phyloP scores from a whole-genome alignment of 768 basidiomycete genomes.

The Podaxis sp. region DNA sequence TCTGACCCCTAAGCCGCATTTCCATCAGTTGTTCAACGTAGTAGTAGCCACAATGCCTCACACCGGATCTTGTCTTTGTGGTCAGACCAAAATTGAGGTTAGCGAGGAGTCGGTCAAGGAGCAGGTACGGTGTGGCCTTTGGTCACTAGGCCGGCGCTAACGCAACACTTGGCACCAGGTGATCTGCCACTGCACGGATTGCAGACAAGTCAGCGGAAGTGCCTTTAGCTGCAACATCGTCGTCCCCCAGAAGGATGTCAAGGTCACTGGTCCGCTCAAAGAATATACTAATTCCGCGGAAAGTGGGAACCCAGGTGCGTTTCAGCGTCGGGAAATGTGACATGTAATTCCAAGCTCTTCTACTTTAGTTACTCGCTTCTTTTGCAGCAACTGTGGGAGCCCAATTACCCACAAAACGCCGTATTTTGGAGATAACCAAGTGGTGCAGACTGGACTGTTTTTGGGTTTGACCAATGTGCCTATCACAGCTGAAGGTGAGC shows the following conservation, averaged over 20 bases:
- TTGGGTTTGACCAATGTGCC: conserved; percentile 28
- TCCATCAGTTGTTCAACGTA: no score
- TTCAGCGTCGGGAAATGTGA: not conserved
- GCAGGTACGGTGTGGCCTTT: conserved; percentile 22
- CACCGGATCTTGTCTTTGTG: conserved; percentile 34
- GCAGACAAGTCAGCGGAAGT: conserved; percentile 34
- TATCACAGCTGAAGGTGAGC: conserved; percentile 30
- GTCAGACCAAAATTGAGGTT: conserved; percentile 27
- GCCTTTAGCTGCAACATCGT: conserved; percentile 38
- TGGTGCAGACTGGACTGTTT: conserved; percentile 38
- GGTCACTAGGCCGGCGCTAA: not conserved
- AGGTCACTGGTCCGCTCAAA: conserved; percentile 31
- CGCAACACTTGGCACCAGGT: conserved; percentile 19
- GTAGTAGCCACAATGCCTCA: not conserved
- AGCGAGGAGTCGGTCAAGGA: conserved; percentile 24
- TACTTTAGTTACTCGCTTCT: conserved; percentile 33
- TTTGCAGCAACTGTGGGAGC: conserved; percentile 36
- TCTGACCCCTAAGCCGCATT: no score
- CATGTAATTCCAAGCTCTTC: not conserved
- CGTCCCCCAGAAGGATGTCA: conserved; percentile 30
- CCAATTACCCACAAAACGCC: conserved; percentile 32
- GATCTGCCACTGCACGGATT: conserved; percentile 37
- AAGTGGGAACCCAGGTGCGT: conserved; percentile 35
- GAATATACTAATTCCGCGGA: conserved; percentile 26
- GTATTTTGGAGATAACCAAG: conserved; percentile 33